A percentile compares a stretch with the other conserved stretches of the same genome.
Conservation (phyloP, 1,139 yeast species). For the Scheffersomyces illinoinensis region DNA sequence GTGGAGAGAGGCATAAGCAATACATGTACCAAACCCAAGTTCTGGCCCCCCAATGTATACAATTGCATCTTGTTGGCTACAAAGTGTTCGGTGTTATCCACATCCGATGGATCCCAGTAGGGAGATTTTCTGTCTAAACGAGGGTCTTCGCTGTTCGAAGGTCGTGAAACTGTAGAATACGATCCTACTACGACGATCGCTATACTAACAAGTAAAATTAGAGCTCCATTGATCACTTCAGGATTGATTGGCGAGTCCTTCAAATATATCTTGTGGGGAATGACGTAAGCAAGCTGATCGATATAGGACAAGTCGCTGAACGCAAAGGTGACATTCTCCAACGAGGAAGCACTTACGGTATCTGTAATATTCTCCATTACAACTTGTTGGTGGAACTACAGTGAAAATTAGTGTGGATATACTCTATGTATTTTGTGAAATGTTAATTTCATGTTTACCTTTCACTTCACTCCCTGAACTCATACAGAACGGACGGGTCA, state of each 20-base stretch:
- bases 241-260: slow-evolving; percentile 4
- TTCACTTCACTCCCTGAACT: neutral
- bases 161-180: slow-evolving; percentile 42
- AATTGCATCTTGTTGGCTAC: slow-evolving; percentile 19
- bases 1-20: slow-evolving; percentile 43
- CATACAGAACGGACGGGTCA: neutral
- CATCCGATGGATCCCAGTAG: slow-evolving; percentile 49
- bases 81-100: slow-evolving; percentile 28
- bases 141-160: slow-evolving; percentile 45
- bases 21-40: slow-evolving; percentile 24
- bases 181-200: slow-evolving; percentile 38
- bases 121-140: slow-evolving; percentile 27
- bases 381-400: neutral
- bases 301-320: slow-evolving; percentile 3
- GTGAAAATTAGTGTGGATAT: neutral
- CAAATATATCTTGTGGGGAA: slow-evolving; percentile 9
- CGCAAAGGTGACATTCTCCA: neutral
- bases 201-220: slow-evolving; percentile 4
- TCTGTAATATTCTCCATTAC: neutral
- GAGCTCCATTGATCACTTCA: slow-evolving; percentile 1
- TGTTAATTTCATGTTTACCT: neutral
- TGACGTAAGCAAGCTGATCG: slow-evolving; percentile 12
- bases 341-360: neutral
- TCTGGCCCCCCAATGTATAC: slow-evolving; percentile 8
- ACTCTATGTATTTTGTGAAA: neutral